Base-by-base conservation (phyloP, 345 rosid species). In the Eucalyptus grandis region DNA sequence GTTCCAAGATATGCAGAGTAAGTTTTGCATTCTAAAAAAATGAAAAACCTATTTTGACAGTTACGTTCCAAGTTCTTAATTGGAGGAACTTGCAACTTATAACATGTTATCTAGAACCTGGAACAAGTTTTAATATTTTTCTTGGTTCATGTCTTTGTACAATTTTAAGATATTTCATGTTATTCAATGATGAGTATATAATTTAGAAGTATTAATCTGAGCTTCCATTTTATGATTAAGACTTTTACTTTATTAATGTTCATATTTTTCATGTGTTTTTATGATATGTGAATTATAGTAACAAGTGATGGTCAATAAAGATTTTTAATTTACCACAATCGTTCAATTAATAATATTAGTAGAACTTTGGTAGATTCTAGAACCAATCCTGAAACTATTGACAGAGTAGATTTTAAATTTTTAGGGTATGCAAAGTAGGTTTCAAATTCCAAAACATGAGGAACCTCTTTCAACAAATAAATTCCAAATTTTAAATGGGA, bases 361-460 rank as follows among this genome's bases (percentile, higher is more conserved):
- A 0, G 0, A 53, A 21, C 58, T 1, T 21, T 21, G 1, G 1
- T 21, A 53, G 26, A 53, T 53, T 53, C 11, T 53, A 53, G 0
- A 53, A 53, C 0, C 2, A 21, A 53, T 19, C 26, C 0, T 53
- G 0, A 0, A 19, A 53, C 0, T 4, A 53, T 0, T 1, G 1
- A 53, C 0, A 53, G 0, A 0, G 9, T 17, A 53, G 10, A 53
- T 19, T 53, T 9, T 0, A 1, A 0, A 0, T 7, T 53, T 53
- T 53, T 53, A 7, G 10, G 2, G 0, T 53, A 53, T 53, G 26
- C 5, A 21, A 53, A 53, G 5, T 21, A 0, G 2, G 0, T 53
- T 53, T 0, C 1, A 53, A 53, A 21, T 53, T 53, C 0, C 0
- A 53, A 53, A 53, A 53, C 0, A 8, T 3, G 2, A 2, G 0